Base-by-base conservation (phyloP, 306 rosid species). In the Elaeagnus macrophylla region DNA sequence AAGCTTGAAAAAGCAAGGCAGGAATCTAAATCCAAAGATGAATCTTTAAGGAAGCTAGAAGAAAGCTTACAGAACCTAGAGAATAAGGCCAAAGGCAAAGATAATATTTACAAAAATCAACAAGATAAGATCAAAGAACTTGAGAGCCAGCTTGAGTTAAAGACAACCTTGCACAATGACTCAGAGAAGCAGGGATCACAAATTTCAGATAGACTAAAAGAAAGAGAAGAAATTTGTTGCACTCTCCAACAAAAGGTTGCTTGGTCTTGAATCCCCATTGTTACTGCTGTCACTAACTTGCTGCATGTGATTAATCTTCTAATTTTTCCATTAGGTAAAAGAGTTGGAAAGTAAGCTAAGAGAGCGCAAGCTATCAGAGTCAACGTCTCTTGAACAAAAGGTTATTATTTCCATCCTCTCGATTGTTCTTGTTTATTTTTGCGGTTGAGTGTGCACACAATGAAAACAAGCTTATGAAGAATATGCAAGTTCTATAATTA, bases 121-220 rank as follows among this genome's bases (percentile, higher is more conserved):
- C 89, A 79, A 59, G 96, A 83, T 39, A 84, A 68, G 73, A 79
- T 88, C 67, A 84, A 81, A 79, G 90, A 81, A 60, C 96, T 88
- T 41, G 96, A 84, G 72, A 84, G 77, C 36, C 86, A 82, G 68
- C 71, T 88, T 59, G 96, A 83, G 66, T 66, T 73, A 48, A 84
- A 75, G 79, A 44, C 64, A 64, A 57, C 73, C 65, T 35, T 75
- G 78, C 94, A 81, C 48, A 73, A 57, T 69, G 88, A 88, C 52
- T 77, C 81, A 51, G 88, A 84, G 77, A 88, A 73, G 70, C 85
- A 83, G 73, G 59, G 79, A 59, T 81, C 71, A 47, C 89, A 83
- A 43, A 66, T 87, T 62, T 77, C 85, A 19, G 94, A 79, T 44
- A 75, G 72, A 67, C 57, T 88, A 67, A 79, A 57, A 60, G 89